A percentile compares a stretch with the other conserved stretches of the same genome.
These are phyloP conservation scores for Saccharomyces uvarum DNA, from an alignment of 1,139 yeast genomes.

Conservation along the genomic window DNA sequence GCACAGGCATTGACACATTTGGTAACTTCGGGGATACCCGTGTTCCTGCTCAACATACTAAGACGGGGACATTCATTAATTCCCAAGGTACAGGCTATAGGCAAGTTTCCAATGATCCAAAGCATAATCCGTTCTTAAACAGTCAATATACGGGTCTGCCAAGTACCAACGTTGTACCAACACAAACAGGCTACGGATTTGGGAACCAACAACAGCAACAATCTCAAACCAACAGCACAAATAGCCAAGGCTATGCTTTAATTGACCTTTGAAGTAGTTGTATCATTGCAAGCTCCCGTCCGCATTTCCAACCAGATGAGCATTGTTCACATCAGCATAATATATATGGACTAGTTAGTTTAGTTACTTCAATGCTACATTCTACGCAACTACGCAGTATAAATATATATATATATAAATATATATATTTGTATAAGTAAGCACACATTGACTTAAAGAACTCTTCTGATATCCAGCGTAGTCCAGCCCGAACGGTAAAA, in stretches of 20 bases:
- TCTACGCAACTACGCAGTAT: background rate
- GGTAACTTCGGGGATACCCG: slow-evolving; percentile 89
- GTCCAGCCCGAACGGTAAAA: background rate
- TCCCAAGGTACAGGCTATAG: slow-evolving; percentile 82
- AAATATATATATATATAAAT: background rate
- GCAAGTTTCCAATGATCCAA: slow-evolving; percentile 40
- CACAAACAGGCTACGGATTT: slow-evolving; percentile 88
- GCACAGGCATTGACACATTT: slow-evolving; percentile 90
- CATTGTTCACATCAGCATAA: background rate
- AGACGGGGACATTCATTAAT: slow-evolving; percentile 69
- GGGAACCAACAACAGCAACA: slow-evolving; percentile 53
- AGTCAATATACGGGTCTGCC: slow-evolving; percentile 73
- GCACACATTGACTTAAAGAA: background rate
- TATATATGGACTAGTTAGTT: background rate
- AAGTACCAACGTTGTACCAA: slow-evolving; percentile 48
- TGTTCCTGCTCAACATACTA: slow-evolving; percentile 89
- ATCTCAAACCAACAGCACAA: slow-evolving; percentile 22
- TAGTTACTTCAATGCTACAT: background rate
- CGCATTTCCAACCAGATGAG: background rate
- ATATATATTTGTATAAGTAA: background rate
- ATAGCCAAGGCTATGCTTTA: slow-evolving; percentile 11
- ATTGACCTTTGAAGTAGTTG: slow-evolving; percentile 8
- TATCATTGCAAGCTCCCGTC: background rate
- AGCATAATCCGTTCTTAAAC: slow-evolving; percentile 62
- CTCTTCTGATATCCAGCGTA: background rate